phyloP scores from a whole-genome alignment of 192 early-diverging fungal species.

The Phycomyces nitens region DNA sequence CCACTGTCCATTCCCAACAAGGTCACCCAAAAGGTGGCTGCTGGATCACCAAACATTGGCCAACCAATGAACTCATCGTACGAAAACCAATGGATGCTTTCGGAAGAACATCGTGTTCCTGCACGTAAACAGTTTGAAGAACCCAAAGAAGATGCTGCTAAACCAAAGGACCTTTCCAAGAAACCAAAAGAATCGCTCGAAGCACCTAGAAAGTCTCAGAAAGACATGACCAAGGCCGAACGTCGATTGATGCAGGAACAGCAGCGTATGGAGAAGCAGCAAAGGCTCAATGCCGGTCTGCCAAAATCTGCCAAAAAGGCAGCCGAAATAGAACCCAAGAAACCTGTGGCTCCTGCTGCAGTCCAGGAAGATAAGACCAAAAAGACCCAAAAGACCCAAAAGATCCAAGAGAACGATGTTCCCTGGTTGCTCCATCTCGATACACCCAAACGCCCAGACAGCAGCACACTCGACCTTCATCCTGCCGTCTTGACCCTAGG shows the following conservation, averaged over 20 bases:
- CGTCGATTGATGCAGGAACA: conserved; percentile 81
- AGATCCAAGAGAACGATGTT: conserved; percentile 49
- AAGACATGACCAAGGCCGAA: conserved; percentile 88
- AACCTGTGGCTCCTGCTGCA: conserved; percentile 16
- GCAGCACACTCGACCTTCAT: conserved; percentile 65
- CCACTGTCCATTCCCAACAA: no score
- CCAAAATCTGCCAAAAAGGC: conserved; percentile 39
- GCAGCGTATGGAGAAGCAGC: conserved; percentile 74
- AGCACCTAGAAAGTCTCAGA: conserved; percentile 36
- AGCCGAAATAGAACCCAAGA: conserved; percentile 24
- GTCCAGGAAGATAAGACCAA: conserved; percentile 13
- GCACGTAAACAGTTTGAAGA: conserved; percentile 7
- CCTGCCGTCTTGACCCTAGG: conserved; percentile 85
- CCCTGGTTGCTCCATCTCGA: conserved; percentile 77
- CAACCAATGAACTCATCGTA: conserved; percentile 52
- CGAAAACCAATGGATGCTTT: conserved; percentile 41
- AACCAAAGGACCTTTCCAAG: not conserved
- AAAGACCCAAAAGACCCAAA: conserved; percentile 26
- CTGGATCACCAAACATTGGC: conserved; percentile 33
- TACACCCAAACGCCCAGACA: conserved; percentile 48
- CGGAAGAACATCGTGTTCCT: conserved; percentile 4
- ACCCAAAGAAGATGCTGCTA: not conserved
- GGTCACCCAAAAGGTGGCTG: no score
- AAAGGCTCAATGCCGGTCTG: conserved; percentile 34
- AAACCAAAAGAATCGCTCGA: not conserved